A percentile compares a stretch with the other conserved stretches of the same genome.
phyloP scores from a whole-genome alignment of 2,329 filamentous ascomycete genomes.

The Colletotrichum sp. region DNA sequence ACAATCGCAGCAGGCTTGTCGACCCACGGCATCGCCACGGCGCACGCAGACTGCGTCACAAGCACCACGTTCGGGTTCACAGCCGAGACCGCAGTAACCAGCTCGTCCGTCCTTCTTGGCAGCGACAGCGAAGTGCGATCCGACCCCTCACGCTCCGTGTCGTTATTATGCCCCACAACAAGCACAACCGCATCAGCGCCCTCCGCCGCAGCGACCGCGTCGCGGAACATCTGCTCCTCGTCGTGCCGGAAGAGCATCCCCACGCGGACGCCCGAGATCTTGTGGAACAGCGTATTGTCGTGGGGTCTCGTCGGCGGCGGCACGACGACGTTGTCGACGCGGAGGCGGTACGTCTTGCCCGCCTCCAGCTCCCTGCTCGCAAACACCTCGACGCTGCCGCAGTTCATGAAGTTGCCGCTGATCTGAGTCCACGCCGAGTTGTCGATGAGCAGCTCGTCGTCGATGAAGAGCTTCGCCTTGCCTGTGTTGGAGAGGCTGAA shows the following conservation, averaged over 20 bases:
- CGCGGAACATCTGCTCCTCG: slow-evolving; percentile 10
- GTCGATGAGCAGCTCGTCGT: slow-evolving; percentile 47
- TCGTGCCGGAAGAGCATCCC: background rate
- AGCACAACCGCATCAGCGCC: slow-evolving; percentile 32
- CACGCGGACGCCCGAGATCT: slow-evolving; percentile 21
- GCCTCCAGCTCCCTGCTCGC: slow-evolving; percentile 3
- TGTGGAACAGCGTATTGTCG: slow-evolving; percentile 28
- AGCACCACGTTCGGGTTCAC: slow-evolving; percentile 64
- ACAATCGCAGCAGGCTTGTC: slow-evolving; percentile 61
- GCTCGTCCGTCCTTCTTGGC: slow-evolving; percentile 60
- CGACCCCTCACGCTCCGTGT: slow-evolving; percentile 52
- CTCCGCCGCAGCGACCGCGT: background rate
- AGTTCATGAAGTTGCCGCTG: slow-evolving; percentile 32
- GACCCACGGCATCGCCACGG: slow-evolving; percentile 61
- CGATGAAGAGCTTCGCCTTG: slow-evolving; percentile 25
- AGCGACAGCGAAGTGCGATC: slow-evolving; percentile 72
- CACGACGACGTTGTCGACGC: slow-evolving; percentile 23
- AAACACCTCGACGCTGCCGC: slow-evolving; percentile 20
- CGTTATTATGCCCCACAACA: slow-evolving; percentile 59
- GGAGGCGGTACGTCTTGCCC: slow-evolving; percentile 9
- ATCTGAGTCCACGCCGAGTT: slow-evolving; percentile 49
- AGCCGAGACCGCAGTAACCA: slow-evolving; percentile 59
- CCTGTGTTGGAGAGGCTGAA: slow-evolving; percentile 28
- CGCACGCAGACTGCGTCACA: slow-evolving; percentile 67
- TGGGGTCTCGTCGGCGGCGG: slow-evolving; percentile 20